These are phyloP conservation scores for Borealophlyctis nickersoniae DNA, from an alignment of 192 early-diverging fungal genomes.

Conservation along the genomic window DNA sequence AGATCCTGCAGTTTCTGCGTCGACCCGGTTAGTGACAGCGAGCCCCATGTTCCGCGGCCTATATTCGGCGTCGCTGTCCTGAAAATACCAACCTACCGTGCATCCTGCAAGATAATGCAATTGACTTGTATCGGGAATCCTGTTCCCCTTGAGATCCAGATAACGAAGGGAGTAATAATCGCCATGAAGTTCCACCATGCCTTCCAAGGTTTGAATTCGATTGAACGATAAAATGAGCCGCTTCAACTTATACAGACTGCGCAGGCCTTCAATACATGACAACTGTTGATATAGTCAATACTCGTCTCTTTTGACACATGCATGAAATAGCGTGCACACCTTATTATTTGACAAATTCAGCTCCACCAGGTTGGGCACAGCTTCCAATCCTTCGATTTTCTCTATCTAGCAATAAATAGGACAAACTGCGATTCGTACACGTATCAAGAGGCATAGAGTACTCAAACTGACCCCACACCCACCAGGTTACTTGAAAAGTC, in stretches of 20 bases:
- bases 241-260: constrained; percentile 17
- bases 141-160: constrained; percentile 47
- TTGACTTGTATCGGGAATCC: constrained; percentile 25
- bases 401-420: constrained; percentile 26
- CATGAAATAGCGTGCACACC: too few relatives aligned
- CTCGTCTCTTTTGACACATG: too few relatives aligned
- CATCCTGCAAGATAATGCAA: constrained; percentile 29
- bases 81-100: constrained; percentile 9
- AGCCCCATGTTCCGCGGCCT: too few relatives aligned
- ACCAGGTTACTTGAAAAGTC: constrained; percentile 42
- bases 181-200: constrained; percentile 30
- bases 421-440: background rate
- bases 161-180: constrained; percentile 23
- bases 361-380: constrained; percentile 20
- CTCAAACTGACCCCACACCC: background rate
- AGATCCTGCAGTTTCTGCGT: constrained; percentile 25
- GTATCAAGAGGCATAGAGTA: too few relatives aligned
- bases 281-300: too few relatives aligned
- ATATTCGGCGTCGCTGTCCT: too few relatives aligned
- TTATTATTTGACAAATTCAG: constrained; percentile 46
- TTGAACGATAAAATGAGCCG: constrained; percentile 47
- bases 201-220: constrained; percentile 30
- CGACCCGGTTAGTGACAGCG: background rate
- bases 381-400: constrained; percentile 22
- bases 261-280: constrained; percentile 22